phyloP scores from a whole-genome alignment of 1,284 basidiomycete species.

The Trichosporon asahii region DNA sequence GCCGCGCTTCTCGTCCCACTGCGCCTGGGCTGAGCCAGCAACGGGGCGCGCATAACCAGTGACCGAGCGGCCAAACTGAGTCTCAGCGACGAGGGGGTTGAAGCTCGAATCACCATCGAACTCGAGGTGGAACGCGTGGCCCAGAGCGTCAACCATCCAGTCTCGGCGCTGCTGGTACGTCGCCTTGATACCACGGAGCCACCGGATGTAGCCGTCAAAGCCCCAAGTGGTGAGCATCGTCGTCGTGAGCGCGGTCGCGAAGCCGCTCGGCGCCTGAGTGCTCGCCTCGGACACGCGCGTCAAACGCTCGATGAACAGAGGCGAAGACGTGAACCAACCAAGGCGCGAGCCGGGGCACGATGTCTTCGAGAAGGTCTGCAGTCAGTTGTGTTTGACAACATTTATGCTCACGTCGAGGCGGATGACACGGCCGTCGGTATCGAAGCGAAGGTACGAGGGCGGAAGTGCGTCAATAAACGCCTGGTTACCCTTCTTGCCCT shows the following conservation, averaged over 20 bases:
- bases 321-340: conserved; percentile 67
- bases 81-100: conserved; percentile 27
- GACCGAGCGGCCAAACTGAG: conserved; percentile 17
- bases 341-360: conserved; percentile 72
- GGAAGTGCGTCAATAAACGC: conserved; percentile 54
- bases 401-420: conserved; percentile 48
- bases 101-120: conserved; percentile 27
- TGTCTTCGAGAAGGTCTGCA: conserved; percentile 68
- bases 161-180: conserved; percentile 49
- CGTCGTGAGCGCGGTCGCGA: conserved; percentile 61
- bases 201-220: conserved; percentile 67
- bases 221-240: conserved; percentile 66
- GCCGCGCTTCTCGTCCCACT: conserved; percentile 55
- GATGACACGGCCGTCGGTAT: conserved; percentile 49
- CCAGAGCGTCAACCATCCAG: conserved; percentile 51
- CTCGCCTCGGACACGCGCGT: conserved; percentile 68
- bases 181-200: conserved; percentile 62
- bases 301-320: conserved; percentile 63
- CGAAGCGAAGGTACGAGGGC: conserved; percentile 65
- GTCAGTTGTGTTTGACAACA: conserved; percentile 15
- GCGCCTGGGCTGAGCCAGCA: conserved; percentile 13
- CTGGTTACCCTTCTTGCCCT: conserved; percentile 42
- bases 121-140: conserved; percentile 49
- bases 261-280: conserved; percentile 70
- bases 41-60: conserved; percentile 29